Evolutionary conservation across 2,329 filamentous ascomycete genomes (phyloP), one percentile per base, ranked within the genome.

Genomic region (Emergomyces pasteurianus): DNA sequence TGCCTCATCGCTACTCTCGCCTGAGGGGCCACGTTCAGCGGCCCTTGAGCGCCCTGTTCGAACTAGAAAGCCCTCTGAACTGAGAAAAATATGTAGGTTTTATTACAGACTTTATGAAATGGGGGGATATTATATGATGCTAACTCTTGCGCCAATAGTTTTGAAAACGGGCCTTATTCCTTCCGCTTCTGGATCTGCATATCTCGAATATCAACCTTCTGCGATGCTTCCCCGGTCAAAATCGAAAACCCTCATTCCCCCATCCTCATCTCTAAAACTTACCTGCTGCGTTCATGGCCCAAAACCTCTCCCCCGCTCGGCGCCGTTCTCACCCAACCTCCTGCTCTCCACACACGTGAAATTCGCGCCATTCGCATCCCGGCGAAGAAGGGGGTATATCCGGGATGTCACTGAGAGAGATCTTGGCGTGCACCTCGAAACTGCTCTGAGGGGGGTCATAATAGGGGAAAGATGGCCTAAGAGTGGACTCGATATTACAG

Each of bases 391-490:
- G 71, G 90, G 92, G 14, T 96, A 96, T 72, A 78, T 96, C 26
- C 86, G 92, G 54, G 92, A 97, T 72, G 81, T 87, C 18, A 87
- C 83, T 63, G 94, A 99, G 77, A 84, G 92, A 58, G 94, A 99
- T 71, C 81, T 99, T 1, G 90, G 90, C 14, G 88, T 92, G 12
- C 92, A 97, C 72, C 79, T 99, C 2, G 92, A 97, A 74, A 92
- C 90, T 18, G 92, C 94, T 31, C 80, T 99, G 58, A 84, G 91
- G 40, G 92, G 92, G 0, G 89, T 90, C 8, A 86, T 97, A 58
- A 92, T 97, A 70, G 91, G 90, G 16, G 92, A 96, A 72, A 82
- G 92, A 61, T 99, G 92, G 90, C 94, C 94, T n/a, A 99, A 99
- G 79, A 96, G 90, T 72, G 92, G 90, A 52, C 86, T 96, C n/a